These are phyloP conservation scores for Epichloe typhina DNA, from an alignment of 2,329 filamentous ascomycete species.

Conservation along the genomic window DNA sequence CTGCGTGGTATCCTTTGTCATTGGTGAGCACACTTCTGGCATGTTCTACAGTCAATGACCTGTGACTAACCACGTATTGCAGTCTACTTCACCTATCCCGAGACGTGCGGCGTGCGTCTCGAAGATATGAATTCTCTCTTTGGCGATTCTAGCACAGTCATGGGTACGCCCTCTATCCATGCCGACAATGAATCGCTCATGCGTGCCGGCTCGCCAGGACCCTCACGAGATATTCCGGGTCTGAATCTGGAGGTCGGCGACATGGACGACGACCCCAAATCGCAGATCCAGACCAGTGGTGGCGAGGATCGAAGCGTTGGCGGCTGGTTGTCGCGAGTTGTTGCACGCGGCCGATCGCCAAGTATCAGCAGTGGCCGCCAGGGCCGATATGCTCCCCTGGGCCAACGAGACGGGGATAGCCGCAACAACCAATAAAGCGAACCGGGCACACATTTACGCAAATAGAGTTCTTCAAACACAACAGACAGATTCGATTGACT, in stretches of 20 bases:
- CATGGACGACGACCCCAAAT: constrained; percentile 36
- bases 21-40: constrained; percentile 52
- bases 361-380: constrained; percentile 25
- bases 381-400: constrained; percentile 29
- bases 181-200: constrained; percentile 72
- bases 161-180: constrained; percentile 61
- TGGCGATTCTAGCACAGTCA: constrained; percentile 77
- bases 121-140: constrained; percentile 96
- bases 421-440: constrained; percentile 14
- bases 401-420: constrained; percentile 25
- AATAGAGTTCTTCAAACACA: constrained; percentile 10
- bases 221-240: constrained; percentile 61
- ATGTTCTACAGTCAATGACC: background rate
- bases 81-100: constrained; percentile 97
- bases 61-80: constrained; percentile 8
- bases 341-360: constrained; percentile 24
- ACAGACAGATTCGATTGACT: no score
- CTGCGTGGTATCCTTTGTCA: constrained; percentile 86
- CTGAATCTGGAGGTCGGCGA: constrained; percentile 66
- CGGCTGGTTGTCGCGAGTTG: constrained; percentile 34
- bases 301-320: constrained; percentile 30
- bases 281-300: constrained; percentile 20
- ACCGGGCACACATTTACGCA: constrained; percentile 10
- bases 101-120: constrained; percentile 86
- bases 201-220: constrained; percentile 56